Evolutionary conservation across 2,329 filamentous ascomycete species (phyloP), one percentile per base, ranked within the genome.

Genomic region (Dothiorella sarmentorum): DNA sequence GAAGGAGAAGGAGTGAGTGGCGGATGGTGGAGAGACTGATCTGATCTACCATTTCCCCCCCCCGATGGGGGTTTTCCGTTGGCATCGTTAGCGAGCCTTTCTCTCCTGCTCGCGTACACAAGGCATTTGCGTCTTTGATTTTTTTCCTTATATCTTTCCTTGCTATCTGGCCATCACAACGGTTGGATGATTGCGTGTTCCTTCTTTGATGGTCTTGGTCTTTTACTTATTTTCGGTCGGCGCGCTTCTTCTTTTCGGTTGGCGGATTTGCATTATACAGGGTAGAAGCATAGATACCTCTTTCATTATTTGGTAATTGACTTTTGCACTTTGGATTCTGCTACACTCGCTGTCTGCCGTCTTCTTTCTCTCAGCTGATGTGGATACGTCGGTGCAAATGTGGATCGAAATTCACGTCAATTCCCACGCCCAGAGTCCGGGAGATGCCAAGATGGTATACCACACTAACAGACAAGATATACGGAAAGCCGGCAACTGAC

Each of bases 241-340:
- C 24, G 42, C 24, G 24, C 24, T 20, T 22, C 9, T 20, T 44
- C n/a, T n/a, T n/a, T n/a, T n/a, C n/a, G n/a, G n/a, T 27, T 24
- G 42, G 42, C 42, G 17, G 42, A 17, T 9, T 26, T 42, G 42
- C 27, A 44, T 44, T 44, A 44, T 44, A 44, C n/a, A n/a, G n/a
- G n/a, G n/a, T n/a, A 31, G 29, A 44, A 26, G 42, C 42, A 44
- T 44, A 44, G 42, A 44, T 44, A 44, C 42, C 42, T 44, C 22
- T 44, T 43, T 26, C 24, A 22, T n/a, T 44, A 44, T 31, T 44
- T 27, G 42, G 22, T 44, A 27, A 44, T 44, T 43, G 13, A 26
- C n/a, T 44, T 44, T 4, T 4, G n/a, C n/a, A n/a, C n/a, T n/a
- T n/a, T n/a, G n/a, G n/a, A n/a, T n/a, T n/a, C n/a, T n/a, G n/a